Percentiles rank a stretch among this genome's conserved stretches.
These are phyloP conservation scores for Zea mays DNA, from an alignment of 176 grass and related monocot species.

Conservation along the genomic window Zm-B73-REFERENCE-NAM-5.0 NC_050100.1:11297001-11297500, in stretches of 20 bases:
- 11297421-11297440: background rate
- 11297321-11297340: constrained; percentile 90
- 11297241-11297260: background rate
- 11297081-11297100: no score
- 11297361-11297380: constrained; percentile 96
- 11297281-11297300: background rate
- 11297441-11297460: constrained; percentile 30
- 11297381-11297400: constrained; percentile 78
- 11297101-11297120: no score
- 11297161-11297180: background rate
- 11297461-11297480: constrained; percentile 50
- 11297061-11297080: no score
- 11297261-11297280: constrained; percentile 1
- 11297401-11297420: constrained; percentile 9
- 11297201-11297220: background rate
- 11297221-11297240: background rate
- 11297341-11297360: constrained; percentile 99
- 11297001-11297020: background rate
- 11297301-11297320: constrained; percentile 11
- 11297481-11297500: constrained; percentile 95
- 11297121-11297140: no score
- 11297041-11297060: background rate
- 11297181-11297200: background rate
- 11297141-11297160: background rate
- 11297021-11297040: constrained; percentile 1